phyloP scores from a whole-genome alignment of 768 basidiomycete genomes.

The Cyathus striatus region DNA sequence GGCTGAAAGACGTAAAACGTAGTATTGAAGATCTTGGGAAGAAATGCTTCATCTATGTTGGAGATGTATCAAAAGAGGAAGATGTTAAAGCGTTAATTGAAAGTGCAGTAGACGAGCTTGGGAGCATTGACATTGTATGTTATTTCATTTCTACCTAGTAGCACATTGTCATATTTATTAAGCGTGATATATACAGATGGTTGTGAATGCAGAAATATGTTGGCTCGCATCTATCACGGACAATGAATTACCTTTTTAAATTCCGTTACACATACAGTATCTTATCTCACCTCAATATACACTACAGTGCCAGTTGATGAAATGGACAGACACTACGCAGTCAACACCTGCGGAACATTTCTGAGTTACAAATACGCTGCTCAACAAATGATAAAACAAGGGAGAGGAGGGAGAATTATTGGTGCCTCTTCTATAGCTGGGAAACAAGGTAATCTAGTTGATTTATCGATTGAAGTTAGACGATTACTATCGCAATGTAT shows the following conservation, averaged over 20 bases:
- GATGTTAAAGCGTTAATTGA: conserved; percentile 15
- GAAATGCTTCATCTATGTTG: conserved; percentile 9
- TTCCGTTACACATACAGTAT: neutral
- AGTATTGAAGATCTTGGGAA: conserved; percentile 16
- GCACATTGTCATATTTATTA: neutral
- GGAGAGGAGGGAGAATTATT: conserved; percentile 36
- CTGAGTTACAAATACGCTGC: conserved; percentile 38
- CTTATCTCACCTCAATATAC: neutral
- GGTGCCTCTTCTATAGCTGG: conserved; percentile 37
- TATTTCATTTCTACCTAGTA: too few species aligned
- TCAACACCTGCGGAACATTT: conserved; percentile 32
- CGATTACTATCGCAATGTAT: neutral
- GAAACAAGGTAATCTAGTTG: conserved; percentile 23
- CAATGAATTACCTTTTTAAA: conserved; percentile 10
- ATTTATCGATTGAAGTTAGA: neutral
- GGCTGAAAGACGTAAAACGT: conserved; percentile 4
- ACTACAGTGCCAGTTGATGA: conserved; percentile 24
- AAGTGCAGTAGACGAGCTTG: conserved; percentile 9
- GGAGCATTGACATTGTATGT: conserved; percentile 27
- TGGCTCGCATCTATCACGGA: conserved; percentile 3
- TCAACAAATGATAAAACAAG: conserved; percentile 37
- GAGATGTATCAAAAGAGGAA: conserved; percentile 14
- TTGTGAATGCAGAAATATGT: neutral
- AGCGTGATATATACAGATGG: neutral
- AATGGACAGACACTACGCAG: conserved; percentile 21